phyloP scores from a whole-genome alignment of 2,329 filamentous ascomycete species.

The Acarospora socialis region DNA sequence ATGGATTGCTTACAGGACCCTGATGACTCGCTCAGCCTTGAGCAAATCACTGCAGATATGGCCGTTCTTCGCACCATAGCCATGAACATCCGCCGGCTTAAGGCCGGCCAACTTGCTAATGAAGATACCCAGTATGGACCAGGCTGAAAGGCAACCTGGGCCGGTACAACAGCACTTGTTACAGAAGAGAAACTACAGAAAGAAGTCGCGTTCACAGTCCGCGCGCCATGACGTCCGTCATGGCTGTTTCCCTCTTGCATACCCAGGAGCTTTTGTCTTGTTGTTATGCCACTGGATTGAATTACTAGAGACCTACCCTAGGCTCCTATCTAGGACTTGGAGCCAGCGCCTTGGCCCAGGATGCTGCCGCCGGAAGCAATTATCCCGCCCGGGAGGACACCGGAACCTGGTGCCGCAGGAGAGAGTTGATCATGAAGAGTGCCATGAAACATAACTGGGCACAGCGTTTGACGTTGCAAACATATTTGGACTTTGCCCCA shows the following conservation, averaged over 20 bases:
- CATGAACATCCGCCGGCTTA: conserved; percentile 4
- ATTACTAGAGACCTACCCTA: too few species aligned
- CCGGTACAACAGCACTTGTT: background rate
- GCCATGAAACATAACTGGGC: too few species aligned
- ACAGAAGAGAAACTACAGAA: conserved; percentile 3
- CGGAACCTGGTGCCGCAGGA: too few species aligned
- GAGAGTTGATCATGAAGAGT: too few species aligned
- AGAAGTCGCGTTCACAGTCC: conserved; percentile 6
- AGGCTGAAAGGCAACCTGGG: background rate
- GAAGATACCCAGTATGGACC: background rate
- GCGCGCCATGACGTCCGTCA: conserved; percentile 6
- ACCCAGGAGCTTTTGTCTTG: too few species aligned
- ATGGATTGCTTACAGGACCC: conserved; percentile 7
- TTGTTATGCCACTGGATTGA: too few species aligned
- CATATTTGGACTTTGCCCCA: too few species aligned
- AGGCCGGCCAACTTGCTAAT: conserved; percentile 3
- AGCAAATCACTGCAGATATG: conserved; percentile 5
- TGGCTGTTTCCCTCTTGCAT: conserved; percentile 1
- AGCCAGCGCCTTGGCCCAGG: too few species aligned
- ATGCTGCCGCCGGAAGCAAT: too few species aligned
- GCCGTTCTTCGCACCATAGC: conserved; percentile 7
- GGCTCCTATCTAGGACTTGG: too few species aligned
- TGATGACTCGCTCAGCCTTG: conserved; percentile 5
- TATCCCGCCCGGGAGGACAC: too few species aligned
- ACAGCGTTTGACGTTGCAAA: too few species aligned